These are phyloP conservation scores for Clohesyomyces aquaticus DNA, from an alignment of 495 filamentous ascomycete species.

Conservation along the genomic window DNA sequence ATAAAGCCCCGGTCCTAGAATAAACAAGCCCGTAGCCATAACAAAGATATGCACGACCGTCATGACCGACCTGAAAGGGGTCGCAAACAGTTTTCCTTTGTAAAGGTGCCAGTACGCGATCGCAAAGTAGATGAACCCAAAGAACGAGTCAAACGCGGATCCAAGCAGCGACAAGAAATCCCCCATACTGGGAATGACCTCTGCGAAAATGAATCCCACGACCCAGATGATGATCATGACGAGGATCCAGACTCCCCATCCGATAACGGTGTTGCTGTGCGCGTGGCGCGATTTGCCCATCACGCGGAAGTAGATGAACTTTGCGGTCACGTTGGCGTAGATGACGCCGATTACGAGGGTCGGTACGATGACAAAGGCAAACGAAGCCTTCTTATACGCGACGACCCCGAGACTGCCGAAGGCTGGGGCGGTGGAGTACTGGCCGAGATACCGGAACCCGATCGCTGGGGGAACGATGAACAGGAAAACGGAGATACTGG, in stretches of 20 bases:
- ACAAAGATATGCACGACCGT: slow-evolving; percentile 52
- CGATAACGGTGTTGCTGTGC: slow-evolving; percentile 52
- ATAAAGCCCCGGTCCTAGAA: slow-evolving; percentile 58
- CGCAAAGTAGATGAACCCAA: slow-evolving; percentile 54
- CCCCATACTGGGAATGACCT: slow-evolving; percentile 51
- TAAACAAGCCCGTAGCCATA: slow-evolving; percentile 51
- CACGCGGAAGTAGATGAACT: slow-evolving; percentile 51
- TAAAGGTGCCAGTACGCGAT: slow-evolving; percentile 58
- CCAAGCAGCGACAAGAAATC: slow-evolving; percentile 33
- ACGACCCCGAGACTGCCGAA: slow-evolving; percentile 53
- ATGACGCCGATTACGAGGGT: slow-evolving; percentile 54
- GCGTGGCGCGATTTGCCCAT: slow-evolving; percentile 51
- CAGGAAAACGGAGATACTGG: slow-evolving; percentile 51
- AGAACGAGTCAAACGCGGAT: slow-evolving; percentile 41
- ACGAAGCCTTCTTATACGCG: slow-evolving; percentile 53
- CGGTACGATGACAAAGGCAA: slow-evolving; percentile 47
- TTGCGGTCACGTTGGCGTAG: slow-evolving; percentile 54
- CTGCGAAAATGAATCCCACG: slow-evolving; percentile 52
- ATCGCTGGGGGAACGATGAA: slow-evolving; percentile 57
- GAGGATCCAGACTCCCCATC: slow-evolving; percentile 53
- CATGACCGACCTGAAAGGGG: slow-evolving; percentile 45
- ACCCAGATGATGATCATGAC: slow-evolving; percentile 51
- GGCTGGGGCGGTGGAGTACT: slow-evolving; percentile 56
- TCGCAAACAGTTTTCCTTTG: slow-evolving; percentile 45
- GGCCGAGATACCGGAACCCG: slow-evolving; percentile 55